Conservation (phyloP, 2,329 filamentous ascomycete species). For the Venturia nashicola region DNA sequence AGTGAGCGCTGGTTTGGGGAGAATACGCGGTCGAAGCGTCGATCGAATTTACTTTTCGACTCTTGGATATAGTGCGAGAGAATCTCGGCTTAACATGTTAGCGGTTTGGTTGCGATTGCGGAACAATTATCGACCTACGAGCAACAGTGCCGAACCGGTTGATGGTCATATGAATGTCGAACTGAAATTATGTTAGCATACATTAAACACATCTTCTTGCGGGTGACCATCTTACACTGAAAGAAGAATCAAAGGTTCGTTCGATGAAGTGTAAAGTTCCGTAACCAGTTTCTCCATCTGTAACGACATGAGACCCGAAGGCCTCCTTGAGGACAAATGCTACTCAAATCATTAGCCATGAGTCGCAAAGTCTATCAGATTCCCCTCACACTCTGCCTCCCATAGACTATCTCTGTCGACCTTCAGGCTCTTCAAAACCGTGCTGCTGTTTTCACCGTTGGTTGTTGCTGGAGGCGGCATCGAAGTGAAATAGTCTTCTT, state of each 20-base stretch:
- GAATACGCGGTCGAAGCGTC: conserved; percentile 63
- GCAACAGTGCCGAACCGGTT: background rate
- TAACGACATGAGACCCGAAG: conserved; percentile 47
- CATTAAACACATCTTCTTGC: background rate
- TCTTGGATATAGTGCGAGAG: conserved; percentile 58
- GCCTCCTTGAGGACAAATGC: background rate
- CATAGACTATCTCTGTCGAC: conserved; percentile 60
- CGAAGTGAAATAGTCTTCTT: conserved; percentile 61
- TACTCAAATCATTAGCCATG: background rate
- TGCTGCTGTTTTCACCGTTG: conserved; percentile 59
- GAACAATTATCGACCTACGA: background rate
- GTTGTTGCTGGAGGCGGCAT: conserved; percentile 46
- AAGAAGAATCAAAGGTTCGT: conserved; percentile 79
- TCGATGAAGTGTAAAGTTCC: conserved; percentile 85
- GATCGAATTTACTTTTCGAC: conserved; percentile 55
- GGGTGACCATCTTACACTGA: conserved; percentile 40
- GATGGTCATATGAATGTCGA: background rate
- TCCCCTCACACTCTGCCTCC: conserved; percentile 57
- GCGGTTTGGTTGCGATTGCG: too few relatives aligned
- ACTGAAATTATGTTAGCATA: background rate
- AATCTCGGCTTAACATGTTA: conserved; percentile 33
- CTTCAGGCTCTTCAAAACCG: conserved; percentile 47
- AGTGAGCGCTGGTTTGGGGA: conserved; percentile 65
- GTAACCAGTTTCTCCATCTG: conserved; percentile 52
- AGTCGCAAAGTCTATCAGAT: conserved; percentile 13